Evolutionary conservation across 139 green algal species (phyloP).

Genomic region (Chlorella sp.): DNA sequence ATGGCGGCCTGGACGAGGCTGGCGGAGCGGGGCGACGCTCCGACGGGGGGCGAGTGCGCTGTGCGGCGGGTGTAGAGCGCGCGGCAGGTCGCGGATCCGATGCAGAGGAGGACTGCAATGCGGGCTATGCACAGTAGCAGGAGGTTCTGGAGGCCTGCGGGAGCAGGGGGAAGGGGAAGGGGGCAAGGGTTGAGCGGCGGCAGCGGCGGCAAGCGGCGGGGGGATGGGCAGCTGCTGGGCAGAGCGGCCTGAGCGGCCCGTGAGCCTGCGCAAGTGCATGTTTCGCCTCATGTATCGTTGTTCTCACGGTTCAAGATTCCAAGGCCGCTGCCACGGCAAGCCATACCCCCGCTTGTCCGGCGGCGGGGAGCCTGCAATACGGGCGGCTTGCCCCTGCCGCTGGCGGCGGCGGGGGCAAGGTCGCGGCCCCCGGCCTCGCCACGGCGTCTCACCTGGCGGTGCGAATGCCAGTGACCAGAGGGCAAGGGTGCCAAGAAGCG

Average conservation of each 20-base stretch:
- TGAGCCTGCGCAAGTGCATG: neutral
- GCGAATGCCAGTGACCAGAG: constrained; percentile 11
- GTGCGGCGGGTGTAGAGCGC: neutral
- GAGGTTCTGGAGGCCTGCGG: constrained; percentile 22
- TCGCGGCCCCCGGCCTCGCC: no score
- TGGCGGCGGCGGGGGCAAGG: no score
- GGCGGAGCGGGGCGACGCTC: neutral
- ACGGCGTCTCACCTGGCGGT: neutral
- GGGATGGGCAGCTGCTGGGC: neutral
- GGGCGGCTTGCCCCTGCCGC: neutral
- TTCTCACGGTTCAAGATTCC: no score
- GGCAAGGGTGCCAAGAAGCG: constrained; percentile 14
- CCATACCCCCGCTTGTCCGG: neutral
- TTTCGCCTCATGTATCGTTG: neutral
- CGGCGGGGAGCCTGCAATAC: neutral
- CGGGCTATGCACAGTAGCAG: constrained; percentile 16
- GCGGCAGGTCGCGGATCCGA: neutral
- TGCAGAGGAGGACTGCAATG: constrained; percentile 7
- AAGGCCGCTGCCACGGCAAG: no score
- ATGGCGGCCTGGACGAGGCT: constrained; percentile 14
- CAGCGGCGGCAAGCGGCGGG: neutral
- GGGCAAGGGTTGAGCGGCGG: neutral
- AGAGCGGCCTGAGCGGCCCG: neutral
- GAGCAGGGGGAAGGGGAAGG: neutral
- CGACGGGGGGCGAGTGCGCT: neutral